Percentiles rank a stretch among this genome's conserved stretches.
These are phyloP conservation scores for Firmiana major DNA, from an alignment of 345 rosid genomes.

Conservation along the genomic window DNA sequence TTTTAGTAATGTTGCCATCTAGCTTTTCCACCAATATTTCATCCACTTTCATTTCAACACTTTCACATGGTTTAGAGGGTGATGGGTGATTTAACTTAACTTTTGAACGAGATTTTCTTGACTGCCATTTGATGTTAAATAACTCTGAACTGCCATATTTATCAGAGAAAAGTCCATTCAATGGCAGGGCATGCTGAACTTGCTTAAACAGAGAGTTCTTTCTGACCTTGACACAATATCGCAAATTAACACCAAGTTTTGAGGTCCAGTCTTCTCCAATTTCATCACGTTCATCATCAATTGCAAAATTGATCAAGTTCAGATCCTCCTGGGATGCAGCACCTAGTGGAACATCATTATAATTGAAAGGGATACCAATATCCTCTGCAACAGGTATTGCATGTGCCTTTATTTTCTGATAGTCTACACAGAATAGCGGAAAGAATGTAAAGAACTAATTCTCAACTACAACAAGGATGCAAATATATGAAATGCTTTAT, in stretches of 20 bases:
- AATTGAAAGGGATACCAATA: slow-evolving; percentile 55
- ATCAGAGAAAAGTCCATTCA: slow-evolving; percentile 65
- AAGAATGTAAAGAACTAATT: neutral
- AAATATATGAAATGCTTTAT: neutral
- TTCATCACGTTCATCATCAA: slow-evolving; percentile 58
- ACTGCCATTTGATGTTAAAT: slow-evolving; percentile 61
- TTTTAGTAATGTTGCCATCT: slow-evolving; percentile 26
- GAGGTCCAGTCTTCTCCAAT: slow-evolving; percentile 86
- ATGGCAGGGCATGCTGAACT: slow-evolving; percentile 73
- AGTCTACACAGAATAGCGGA: slow-evolving; percentile 49
- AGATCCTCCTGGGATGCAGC: slow-evolving; percentile 66
- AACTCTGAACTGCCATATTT: slow-evolving; percentile 38
- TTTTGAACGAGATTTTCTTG: slow-evolving; percentile 74
- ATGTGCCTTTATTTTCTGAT: slow-evolving; percentile 88
- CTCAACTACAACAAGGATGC: neutral
- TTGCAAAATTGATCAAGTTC: slow-evolving; percentile 80
- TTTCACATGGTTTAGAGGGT: slow-evolving; percentile 30
- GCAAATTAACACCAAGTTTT: slow-evolving; percentile 74
- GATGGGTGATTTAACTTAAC: slow-evolving; percentile 34
- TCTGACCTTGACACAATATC: slow-evolving; percentile 67
- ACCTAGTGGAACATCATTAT: slow-evolving; percentile 55
- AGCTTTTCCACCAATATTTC: slow-evolving; percentile 24
- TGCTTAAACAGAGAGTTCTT: slow-evolving; percentile 61
- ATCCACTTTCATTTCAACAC: slow-evolving; percentile 32
- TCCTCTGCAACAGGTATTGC: slow-evolving; percentile 74